Base-by-base conservation (phyloP, 2,329 filamentous ascomycete species). In the Curvularia eragrostidis region DNA sequence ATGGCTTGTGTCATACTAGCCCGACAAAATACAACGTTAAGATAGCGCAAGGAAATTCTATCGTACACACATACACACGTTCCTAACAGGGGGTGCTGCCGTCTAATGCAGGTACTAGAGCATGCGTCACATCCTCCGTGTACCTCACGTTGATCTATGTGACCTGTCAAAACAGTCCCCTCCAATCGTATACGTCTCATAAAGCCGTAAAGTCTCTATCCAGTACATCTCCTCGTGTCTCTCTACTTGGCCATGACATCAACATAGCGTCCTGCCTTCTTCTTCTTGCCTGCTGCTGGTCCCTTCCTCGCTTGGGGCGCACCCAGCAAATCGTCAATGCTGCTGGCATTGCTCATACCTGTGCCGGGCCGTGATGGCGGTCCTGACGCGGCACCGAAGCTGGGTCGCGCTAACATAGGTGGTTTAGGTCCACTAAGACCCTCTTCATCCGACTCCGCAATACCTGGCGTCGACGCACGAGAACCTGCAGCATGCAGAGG, bases 291-390 rank as follows among this genome's bases (percentile, higher is more conserved):
- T 32, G 75, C 76, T 12, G 64, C 57, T 2, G 55, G 55, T 10
- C 84, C 84, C 58, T 90, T 93, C 63, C 91, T 85, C 18, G 90
- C 85, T 28, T 83, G 85, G 3, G 90, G 86, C 4, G 90, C 88
- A 5, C 91, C 91, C 21, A 99, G 81, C 62, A 99, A 81, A 75
- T 99, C 95, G 69, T 99, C 95, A 72, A 99, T 96, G 68, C 90
- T 95, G 77, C 89, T 96, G n/a, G 92, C 91, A 72, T 91, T 92
- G 77, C 91, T 96, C 83, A 97, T 88, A 61, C 91, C 89, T 3
- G 92, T 96, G 5, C 86, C 78, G 4, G 93, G 93, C 21, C 76
- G 61, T 3, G 65, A 69, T 4, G 75, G 75, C 18, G 76, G 75
- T 1, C 74, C 75, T 8, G 59, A 67, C 0, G 64, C 65, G 8